Evolutionary conservation across 768 basidiomycete species (phyloP), one percentile per base, ranked within the genome.

Genomic region (Russula brevipes): DNA sequence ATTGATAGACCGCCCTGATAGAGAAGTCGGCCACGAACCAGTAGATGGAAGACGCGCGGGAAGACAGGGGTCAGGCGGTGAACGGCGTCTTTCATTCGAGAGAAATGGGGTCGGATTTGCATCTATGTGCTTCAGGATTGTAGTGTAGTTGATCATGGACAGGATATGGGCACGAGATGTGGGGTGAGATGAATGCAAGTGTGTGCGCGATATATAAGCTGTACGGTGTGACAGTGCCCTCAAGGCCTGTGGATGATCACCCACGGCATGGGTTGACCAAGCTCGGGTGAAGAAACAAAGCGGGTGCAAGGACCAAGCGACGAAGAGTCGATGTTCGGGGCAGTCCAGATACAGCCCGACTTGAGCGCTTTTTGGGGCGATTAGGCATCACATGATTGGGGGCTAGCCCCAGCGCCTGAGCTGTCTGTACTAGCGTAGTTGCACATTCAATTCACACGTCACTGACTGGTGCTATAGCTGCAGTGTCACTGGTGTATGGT

Each of bases 1-100:
- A 72, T 66, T 4, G 46, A 24, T 46, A 52, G n/a, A 33, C 24
- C 24, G 4, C 8, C 39, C 42, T 30, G 33, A 33, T 51, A 44
- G 46, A 30, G 61, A 57, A 60, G 36, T 14, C 51, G 61, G 10
- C 44, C 30, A 45, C 77, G 81, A 67, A 87, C 87, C 81, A 64
- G 76, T 79, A 8, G 85, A 81, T 14, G 89, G 89, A 50, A 91
- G 79, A n/a, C 88, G 80, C 56, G 80, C 82, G 38, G 84, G 87
- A 39, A 91, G 77, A 71, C 86, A 87, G 60, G 81, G 81, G 10
- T 82, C 76, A 3, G 83, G 79, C 9, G 66, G 66, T 2, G 83
- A 67, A 47, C 79, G 79, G 63, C 70, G 74, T 61, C 82, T 79
- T 56, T 19, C 39, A 2, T 31, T 39, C 19, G 55, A 54, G 24